Percentiles rank a stretch among this genome's conserved stretches.
phyloP scores from a whole-genome alignment of 1,284 basidiomycete species.

The Puccinia triticina region DNA sequence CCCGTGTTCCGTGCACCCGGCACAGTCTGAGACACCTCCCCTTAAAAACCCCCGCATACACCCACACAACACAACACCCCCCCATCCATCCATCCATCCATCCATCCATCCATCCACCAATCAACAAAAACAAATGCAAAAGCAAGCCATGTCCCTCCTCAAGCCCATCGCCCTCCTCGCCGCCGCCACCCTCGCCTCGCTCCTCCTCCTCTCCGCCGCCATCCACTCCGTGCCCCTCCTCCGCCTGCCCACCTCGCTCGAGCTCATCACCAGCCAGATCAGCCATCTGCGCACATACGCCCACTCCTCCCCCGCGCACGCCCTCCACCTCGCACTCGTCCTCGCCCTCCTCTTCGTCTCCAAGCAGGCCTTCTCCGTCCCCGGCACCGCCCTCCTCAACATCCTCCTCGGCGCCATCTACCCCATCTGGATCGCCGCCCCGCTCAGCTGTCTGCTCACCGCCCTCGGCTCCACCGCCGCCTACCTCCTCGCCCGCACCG shows the following conservation, averaged over 20 bases:
- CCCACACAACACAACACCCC: no score
- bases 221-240: not conserved
- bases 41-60: no score
- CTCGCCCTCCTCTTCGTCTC: conserved; percentile 56
- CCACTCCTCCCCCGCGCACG: conserved; percentile 28
- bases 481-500: conserved; percentile 9
- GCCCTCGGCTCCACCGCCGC: conserved; percentile 38
- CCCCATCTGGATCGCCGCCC: conserved; percentile 33
- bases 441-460: conserved; percentile 35
- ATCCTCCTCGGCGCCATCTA: conserved; percentile 58
- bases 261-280: conserved; percentile 14
- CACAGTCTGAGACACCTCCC: no score
- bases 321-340: conserved; percentile 54
- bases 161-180: not conserved
- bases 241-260: conserved; percentile 23
- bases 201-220: not conserved
- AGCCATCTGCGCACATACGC: conserved; percentile 53
- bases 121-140: not conserved
- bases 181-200: not conserved
- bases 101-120: no score
- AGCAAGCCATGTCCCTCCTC: not conserved
- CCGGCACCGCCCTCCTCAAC: conserved; percentile 57
- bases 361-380: conserved; percentile 59
- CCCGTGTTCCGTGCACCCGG: no score
- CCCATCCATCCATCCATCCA: no score